Base-by-base conservation (phyloP, 306 rosid genomes). In the Prunus davidiana region DNA sequence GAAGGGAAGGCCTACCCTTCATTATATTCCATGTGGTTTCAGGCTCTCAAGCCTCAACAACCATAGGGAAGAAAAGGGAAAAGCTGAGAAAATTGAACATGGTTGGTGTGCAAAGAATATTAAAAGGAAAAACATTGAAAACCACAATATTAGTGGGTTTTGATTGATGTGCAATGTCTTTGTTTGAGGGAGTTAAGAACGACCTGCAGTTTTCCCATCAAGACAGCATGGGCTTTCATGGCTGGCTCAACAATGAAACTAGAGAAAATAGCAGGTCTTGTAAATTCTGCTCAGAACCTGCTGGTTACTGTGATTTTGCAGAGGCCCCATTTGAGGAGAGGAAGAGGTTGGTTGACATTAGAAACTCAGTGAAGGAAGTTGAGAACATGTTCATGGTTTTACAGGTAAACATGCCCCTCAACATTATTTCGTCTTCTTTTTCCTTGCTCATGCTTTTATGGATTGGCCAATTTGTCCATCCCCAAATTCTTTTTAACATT, bases 311-410 rank as follows among this genome's bases (percentile, higher is more conserved):
- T 60, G 75, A 72, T 45, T 34, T 62, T 51, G 76, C 69, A 56
- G 74, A 72, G 79, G 74, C 66, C 66, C 79, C 77, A 74, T 81
- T 74, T 70, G 76, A 75, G 30, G 83, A 71, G 60, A 78, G 77
- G 77, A 52, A 63, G 50, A 81, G 56, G 47, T 27, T 82, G 82
- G 76, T 85, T 65, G 75, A 61, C 63, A 54, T 56, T 19, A 76
- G 77, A 63, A 80, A 85, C 56, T 76, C 79, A 34, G 38, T 85
- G 14, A 81, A 71, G 74, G 75, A 76, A 25, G 81, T 79, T 47
- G 68, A 81, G 49, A 62, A 79, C 77, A 67, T 3, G 9, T 71
- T 81, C 68, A 34, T 75, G 72, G 70, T 67, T 71, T 20, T 85
- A 46, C 81, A 82, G 81, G 86, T 85, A 64, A 49, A 41, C 30